Evolutionary conservation across 2,329 filamentous ascomycete species (phyloP).

Genomic region (Beauveria sp.): DNA sequence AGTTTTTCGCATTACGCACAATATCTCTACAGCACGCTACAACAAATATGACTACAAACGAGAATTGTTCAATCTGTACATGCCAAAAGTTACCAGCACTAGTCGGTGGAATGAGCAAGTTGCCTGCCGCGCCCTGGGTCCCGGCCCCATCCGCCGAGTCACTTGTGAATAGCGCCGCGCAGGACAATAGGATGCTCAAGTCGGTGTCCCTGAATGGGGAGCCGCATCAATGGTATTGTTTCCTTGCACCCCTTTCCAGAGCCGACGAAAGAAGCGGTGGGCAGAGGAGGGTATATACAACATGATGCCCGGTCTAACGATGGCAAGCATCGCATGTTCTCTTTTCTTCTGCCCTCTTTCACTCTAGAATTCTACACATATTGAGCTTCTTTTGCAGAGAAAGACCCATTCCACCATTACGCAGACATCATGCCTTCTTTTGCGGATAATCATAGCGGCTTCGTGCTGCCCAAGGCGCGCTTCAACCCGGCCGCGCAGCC

Average conservation of each 20-base stretch:
- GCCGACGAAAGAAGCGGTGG: slow-evolving; percentile 1
- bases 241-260: background rate
- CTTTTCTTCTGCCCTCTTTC: background rate
- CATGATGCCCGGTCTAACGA: background rate
- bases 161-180: background rate
- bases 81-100: no score
- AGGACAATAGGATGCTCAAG: background rate
- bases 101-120: background rate
- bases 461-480: slow-evolving; percentile 3
- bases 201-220: background rate
- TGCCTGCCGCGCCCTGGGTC: background rate
- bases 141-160: background rate
- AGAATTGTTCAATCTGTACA: no score
- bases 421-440: background rate
- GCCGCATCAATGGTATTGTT: background rate
- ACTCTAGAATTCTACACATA: background rate
- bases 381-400: background rate
- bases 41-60: no score
- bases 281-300: background rate
- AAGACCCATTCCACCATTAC: background rate
- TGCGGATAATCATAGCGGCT: background rate
- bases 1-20: background rate
- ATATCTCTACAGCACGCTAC: no score
- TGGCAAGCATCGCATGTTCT: background rate
- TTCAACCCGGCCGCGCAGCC: background rate